Base-by-base conservation (phyloP, 768 basidiomycete genomes). In the Podaxis rugospora region DNA sequence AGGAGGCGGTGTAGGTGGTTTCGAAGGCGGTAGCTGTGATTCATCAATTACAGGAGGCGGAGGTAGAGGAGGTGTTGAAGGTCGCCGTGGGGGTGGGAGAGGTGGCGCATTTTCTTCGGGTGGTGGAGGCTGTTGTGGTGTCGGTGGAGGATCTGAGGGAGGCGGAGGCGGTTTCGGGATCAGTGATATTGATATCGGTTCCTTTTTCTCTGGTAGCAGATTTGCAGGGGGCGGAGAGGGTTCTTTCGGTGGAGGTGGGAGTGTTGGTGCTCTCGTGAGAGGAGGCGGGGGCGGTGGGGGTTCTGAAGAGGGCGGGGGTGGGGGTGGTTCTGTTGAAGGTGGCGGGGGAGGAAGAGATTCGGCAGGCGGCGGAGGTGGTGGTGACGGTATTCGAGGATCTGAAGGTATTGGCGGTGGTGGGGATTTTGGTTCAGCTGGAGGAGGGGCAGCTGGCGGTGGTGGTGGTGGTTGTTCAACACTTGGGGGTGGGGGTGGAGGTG, bases 171-270 rank as follows among this genome's bases (percentile, higher is more conserved):
- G 67, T 27, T 72, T 75, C 35, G 76, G 65, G n/a, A 70, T 66
- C 16, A 71, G 72, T 14, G 75, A 70, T 50, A 55, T 70, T 14
- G 72, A 69, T 23, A 63, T 68, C 1, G 74, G 74, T 5, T 74
- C 75, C 0, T 72, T 73, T 0, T 75, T 75, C 0, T 76, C 74
- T 0, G 76, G 75, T 42, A 71, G 72, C 21, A 75, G 71, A 9
- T 72, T 67, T 23, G 77, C 72, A 9, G 73, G 71, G 0, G 76
- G 73, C 2, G 77, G 71, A 55, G 66, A 68, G 40, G 69, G 66
- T 10, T 65, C 69, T 37, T 69, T 60, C 14, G 68, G 59, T 42
- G 68, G 65, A 25, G 65, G 63, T 2, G 69, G 65, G 10, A 67
- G 65, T 11, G 66, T 64, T 18, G 63, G 60, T 18, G 49, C 55